Percentiles rank a stretch among this genome's conserved stretches.
Conservation (phyloP, 78 protist species). For the Pelomyxa schiedti region DNA sequence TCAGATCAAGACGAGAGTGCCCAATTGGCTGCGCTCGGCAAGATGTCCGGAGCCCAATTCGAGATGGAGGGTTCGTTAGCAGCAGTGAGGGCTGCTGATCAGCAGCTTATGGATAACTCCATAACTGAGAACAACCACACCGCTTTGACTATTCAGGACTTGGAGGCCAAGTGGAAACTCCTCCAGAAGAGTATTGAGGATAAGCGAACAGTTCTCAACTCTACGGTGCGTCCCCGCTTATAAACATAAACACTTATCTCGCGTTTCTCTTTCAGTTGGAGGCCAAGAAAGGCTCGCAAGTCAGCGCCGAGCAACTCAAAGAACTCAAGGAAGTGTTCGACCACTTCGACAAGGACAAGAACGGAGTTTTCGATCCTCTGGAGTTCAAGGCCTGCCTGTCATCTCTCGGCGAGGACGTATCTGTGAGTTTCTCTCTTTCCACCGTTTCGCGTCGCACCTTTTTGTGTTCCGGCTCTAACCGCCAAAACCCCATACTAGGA, state of each 20-base stretch:
- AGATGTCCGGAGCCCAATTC: not conserved
- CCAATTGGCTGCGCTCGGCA: not conserved
- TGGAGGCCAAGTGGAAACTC: not conserved
- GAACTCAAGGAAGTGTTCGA: conserved; percentile 40
- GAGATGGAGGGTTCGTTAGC: not conserved
- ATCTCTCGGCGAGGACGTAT: conserved; percentile 39
- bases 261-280: no score
- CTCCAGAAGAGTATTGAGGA: conserved; percentile 40
- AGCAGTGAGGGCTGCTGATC: not conserved
- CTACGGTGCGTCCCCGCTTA: conserved; percentile 17
- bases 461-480: no score
- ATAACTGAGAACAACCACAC: conserved; percentile 2
- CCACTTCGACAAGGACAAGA: conserved; percentile 50
- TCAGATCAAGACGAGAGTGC: not conserved
- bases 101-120: not conserved
- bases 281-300: conserved; percentile 32
- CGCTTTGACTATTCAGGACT: not conserved
- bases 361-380: conserved; percentile 27
- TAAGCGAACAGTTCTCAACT: conserved; percentile 19
- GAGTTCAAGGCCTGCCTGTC: conserved; percentile 39
- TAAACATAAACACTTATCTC: conserved; percentile 48
- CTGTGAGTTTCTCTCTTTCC: no score
- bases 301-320: conserved; percentile 42
- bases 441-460: no score
- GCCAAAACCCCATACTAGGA: no score